phyloP scores from a whole-genome alignment of 1,284 basidiomycete species.

The Chondrostereum purpureum region DNA sequence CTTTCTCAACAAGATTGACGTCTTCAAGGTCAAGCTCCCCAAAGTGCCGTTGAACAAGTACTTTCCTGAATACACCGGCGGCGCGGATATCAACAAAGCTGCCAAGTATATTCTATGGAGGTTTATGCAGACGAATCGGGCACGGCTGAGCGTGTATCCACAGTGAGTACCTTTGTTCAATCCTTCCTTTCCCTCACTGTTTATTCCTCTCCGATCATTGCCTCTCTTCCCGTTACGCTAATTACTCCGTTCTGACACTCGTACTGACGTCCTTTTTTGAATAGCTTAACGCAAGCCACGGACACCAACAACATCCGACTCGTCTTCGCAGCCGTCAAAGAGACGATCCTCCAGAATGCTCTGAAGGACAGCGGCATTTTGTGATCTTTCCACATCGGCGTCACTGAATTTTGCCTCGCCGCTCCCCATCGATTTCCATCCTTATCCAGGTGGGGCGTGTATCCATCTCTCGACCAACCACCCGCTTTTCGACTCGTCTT shows the following conservation, averaged over 20 bases:
- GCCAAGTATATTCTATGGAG: slow-evolving; percentile 97
- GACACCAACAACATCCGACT: slow-evolving; percentile 79
- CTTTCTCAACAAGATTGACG: slow-evolving; percentile 95
- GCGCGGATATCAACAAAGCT: slow-evolving; percentile 92
- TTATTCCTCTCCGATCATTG: background rate
- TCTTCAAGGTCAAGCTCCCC: slow-evolving; percentile 89
- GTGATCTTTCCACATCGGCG: no score
- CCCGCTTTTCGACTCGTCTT: no score
- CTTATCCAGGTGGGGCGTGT: no score
- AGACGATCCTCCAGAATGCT: slow-evolving; percentile 89
- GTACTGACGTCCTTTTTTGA: no score
- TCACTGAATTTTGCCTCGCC: no score
- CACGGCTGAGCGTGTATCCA: slow-evolving; percentile 82
- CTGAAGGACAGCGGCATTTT: slow-evolving; percentile 79
- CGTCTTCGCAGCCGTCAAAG: slow-evolving; percentile 95
- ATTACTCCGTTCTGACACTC: no score
- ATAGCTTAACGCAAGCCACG: slow-evolving; percentile 74
- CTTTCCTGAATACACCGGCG: slow-evolving; percentile 93
- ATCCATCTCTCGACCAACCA: no score
- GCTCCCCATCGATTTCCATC: no score
- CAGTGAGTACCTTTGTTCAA: slow-evolving; percentile 55
- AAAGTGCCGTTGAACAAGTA: slow-evolving; percentile 85
- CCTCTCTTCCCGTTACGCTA: no score
- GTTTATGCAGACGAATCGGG: slow-evolving; percentile 92
- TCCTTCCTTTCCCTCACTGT: slow-evolving; percentile 4